Evolutionary conservation across 768 basidiomycete genomes (phyloP).

Genomic region (Strobilomyces echinocephalus): DNA sequence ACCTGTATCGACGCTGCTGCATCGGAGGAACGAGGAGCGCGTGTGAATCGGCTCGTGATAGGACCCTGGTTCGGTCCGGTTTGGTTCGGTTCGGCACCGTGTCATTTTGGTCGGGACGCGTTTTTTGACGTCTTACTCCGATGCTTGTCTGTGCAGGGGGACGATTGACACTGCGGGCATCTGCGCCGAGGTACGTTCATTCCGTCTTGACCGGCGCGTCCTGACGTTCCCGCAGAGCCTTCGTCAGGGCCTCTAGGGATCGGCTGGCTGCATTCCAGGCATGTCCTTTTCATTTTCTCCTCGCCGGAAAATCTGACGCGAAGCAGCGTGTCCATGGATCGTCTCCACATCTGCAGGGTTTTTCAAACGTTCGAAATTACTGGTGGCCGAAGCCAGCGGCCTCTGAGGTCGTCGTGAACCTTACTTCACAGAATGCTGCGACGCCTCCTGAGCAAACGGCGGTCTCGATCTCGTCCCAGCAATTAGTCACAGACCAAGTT

Average conservation of each 20-base stretch:
- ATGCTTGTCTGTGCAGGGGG: slow-evolving; percentile 23
- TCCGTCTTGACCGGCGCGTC: too few relatives aligned
- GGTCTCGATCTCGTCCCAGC: not conserved
- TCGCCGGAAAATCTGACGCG: slow-evolving; percentile 1
- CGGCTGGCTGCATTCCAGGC: slow-evolving; percentile 17
- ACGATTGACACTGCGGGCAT: slow-evolving; percentile 22
- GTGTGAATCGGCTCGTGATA: slow-evolving; percentile 19
- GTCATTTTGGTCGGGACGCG: slow-evolving; percentile 2
- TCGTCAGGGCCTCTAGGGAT: slow-evolving; percentile 6
- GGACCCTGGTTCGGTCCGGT: not conserved
- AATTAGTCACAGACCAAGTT: too few relatives aligned
- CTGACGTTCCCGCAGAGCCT: slow-evolving; percentile 10
- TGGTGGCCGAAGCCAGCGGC: slow-evolving; percentile 30
- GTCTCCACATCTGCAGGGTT: slow-evolving; percentile 10
- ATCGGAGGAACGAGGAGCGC: not conserved
- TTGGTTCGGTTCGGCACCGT: slow-evolving; percentile 12
- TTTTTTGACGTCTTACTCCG: not conserved
- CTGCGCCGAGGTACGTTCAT: slow-evolving; percentile 25
- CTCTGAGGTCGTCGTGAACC: not conserved
- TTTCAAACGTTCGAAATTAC: slow-evolving; percentile 23
- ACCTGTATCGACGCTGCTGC: slow-evolving; percentile 24
- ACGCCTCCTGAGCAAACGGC: not conserved
- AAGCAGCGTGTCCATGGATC: slow-evolving; percentile 4
- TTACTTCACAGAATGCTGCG: not conserved
- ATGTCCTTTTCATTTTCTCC: slow-evolving; percentile 4